phyloP scores from a whole-genome alignment of 2,329 filamentous ascomycete species.

The Chaetothyriales sp. region DNA sequence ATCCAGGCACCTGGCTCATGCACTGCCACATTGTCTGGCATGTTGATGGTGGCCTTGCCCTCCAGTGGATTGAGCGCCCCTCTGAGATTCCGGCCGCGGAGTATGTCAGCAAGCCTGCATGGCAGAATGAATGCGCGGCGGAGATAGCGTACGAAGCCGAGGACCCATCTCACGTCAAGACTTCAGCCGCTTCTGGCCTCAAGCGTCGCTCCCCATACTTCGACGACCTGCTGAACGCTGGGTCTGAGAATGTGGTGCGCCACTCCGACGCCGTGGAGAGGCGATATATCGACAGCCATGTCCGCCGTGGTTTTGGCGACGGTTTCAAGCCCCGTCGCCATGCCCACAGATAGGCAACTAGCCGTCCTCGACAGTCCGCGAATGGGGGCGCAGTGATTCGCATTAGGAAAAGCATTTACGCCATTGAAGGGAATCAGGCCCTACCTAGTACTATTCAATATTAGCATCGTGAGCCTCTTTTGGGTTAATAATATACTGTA shows the following conservation, averaged over 20 bases:
- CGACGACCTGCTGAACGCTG: conserved; percentile 3
- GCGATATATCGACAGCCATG: conserved; percentile 4
- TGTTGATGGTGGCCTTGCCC: conserved; percentile 48
- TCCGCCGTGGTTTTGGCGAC: background rate
- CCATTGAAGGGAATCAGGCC: background rate
- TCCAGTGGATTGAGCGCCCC: conserved; percentile 27
- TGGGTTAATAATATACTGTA: background rate
- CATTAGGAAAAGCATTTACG: background rate
- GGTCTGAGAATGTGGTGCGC: conserved; percentile 5
- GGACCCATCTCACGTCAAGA: conserved; percentile 5
- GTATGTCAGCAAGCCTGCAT: conserved; percentile 9
- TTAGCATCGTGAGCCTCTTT: background rate
- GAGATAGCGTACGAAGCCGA: conserved; percentile 6
- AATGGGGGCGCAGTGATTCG: background rate
- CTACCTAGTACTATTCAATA: background rate
- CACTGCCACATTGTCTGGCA: conserved; percentile 78
- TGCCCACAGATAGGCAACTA: background rate
- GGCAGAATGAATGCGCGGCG: conserved; percentile 13
- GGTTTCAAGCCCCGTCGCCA: background rate
- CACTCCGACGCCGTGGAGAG: conserved; percentile 1
- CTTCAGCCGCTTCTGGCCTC: conserved; percentile 9
- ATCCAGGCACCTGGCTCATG: conserved; percentile 51
- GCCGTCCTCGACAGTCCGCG: too few species aligned
- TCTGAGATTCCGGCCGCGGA: conserved; percentile 6
- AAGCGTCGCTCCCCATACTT: conserved; percentile 7